Evolutionary conservation across 2,329 filamentous ascomycete genomes (phyloP).

Genomic region (Drechslerella coelobrocha): DNA sequence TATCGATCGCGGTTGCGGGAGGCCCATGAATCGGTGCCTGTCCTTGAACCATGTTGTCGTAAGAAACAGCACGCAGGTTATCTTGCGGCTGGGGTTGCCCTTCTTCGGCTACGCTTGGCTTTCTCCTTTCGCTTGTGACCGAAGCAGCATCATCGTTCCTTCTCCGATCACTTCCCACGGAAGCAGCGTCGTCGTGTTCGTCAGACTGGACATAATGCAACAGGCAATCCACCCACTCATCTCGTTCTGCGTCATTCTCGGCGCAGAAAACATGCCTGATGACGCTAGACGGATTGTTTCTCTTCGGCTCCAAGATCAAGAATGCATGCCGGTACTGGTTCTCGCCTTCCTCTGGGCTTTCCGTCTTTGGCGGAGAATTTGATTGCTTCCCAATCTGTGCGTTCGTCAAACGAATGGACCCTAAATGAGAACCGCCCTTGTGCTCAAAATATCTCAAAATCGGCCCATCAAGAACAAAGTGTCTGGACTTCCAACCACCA

Average conservation of each 20-base stretch:
- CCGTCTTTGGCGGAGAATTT: conserved; percentile 58
- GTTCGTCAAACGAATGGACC: conserved; percentile 87
- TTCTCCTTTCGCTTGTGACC: conserved; percentile 61
- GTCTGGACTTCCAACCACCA: conserved; percentile 91
- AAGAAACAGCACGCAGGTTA: conserved; percentile 56
- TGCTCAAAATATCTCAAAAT: conserved; percentile 89
- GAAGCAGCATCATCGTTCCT: conserved; percentile 57
- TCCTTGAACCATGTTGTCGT: conserved; percentile 58
- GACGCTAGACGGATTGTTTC: conserved; percentile 85
- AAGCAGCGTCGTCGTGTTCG: conserved; percentile 63
- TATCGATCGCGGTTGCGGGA: conserved; percentile 45
- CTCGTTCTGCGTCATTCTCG: conserved; percentile 89
- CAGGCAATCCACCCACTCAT: conserved; percentile 90
- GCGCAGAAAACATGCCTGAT: conserved; percentile 95
- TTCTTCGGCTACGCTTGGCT: conserved; percentile 57
- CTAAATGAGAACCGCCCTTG: conserved; percentile 85
- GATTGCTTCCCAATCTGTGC: conserved; percentile 95
- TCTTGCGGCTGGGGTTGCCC: conserved; percentile 56
- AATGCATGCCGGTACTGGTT: conserved; percentile 98
- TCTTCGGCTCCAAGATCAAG: conserved; percentile 91
- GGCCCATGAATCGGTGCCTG: conserved; percentile 55
- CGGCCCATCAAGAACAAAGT: conserved; percentile 71
- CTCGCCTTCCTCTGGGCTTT: conserved; percentile 75
- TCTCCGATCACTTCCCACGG: conserved; percentile 42
- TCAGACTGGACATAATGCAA: conserved; percentile 82